A percentile compares a stretch with the other conserved stretches of the same genome.
Evolutionary conservation across 257 asterid genomes (phyloP).

Genomic region (Gentiana dahurica): DNA sequence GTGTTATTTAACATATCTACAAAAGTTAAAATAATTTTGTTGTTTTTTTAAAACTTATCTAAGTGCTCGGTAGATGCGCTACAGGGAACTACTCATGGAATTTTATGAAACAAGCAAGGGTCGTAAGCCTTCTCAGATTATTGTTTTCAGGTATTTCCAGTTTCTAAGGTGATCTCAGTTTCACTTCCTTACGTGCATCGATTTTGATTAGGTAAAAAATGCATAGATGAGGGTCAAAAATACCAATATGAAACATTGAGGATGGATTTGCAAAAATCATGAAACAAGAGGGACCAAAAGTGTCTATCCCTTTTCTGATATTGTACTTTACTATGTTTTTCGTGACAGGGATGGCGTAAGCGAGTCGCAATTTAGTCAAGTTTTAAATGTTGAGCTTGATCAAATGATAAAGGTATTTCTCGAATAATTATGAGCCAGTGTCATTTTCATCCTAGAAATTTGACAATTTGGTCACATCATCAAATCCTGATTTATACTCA

Average conservation of each 20-base stretch:
- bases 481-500: not conserved
- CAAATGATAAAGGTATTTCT: slow-evolving; percentile 82
- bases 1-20: slow-evolving; percentile 5
- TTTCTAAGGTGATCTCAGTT: not conserved
- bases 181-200: not conserved
- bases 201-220: too few relatives aligned
- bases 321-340: not conserved
- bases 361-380: slow-evolving; percentile 79
- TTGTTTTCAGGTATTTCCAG: slow-evolving; percentile 69
- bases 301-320: too few relatives aligned
- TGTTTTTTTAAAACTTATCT: not conserved
- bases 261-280: too few relatives aligned
- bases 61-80: slow-evolving; percentile 15
- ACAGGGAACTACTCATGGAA: slow-evolving; percentile 85
- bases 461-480: not conserved
- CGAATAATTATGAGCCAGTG: not conserved
- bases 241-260: too few relatives aligned
- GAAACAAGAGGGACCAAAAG: too few relatives aligned
- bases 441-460: not conserved
- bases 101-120: slow-evolving; percentile 62
- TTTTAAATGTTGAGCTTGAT: slow-evolving; percentile 62
- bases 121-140: slow-evolving; percentile 69
- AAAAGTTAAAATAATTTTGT: slow-evolving; percentile 1
- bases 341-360: slow-evolving; percentile 89
- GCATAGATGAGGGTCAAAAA: too few relatives aligned